Conservation (phyloP, 768 basidiomycete species). For the Tricholoma matsutake region DNA sequence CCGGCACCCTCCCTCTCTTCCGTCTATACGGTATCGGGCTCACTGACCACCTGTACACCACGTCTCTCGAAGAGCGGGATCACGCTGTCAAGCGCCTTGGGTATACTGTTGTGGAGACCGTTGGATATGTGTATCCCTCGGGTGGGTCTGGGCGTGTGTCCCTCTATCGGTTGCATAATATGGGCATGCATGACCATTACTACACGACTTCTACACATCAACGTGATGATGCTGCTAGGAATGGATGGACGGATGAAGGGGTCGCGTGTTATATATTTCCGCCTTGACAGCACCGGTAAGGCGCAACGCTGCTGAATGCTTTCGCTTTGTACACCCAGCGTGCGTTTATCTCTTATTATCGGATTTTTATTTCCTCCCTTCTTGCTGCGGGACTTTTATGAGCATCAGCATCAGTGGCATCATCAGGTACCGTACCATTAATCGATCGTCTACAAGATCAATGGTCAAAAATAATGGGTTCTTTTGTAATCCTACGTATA, state of each 20-base stretch:
- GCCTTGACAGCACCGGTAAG: neutral
- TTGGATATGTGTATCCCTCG: conserved; percentile 17
- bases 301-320: neutral
- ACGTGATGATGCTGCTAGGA: conserved; percentile 20
- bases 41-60: conserved; percentile 20
- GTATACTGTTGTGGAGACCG: conserved; percentile 18
- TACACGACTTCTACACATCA: conserved; percentile 19
- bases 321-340: neutral
- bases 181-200: conserved; percentile 17
- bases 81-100: conserved; percentile 17
- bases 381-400: neutral
- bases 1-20: conserved; percentile 18
- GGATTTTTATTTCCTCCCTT: neutral
- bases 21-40: conserved; percentile 17
- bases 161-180: conserved; percentile 18
- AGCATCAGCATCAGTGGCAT: neutral
- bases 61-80: conserved; percentile 12
- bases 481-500: neutral
- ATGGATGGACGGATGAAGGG: conserved; percentile 20
- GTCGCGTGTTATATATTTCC: conserved; percentile 15
- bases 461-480: neutral
- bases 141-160: conserved; percentile 15
- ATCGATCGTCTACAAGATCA: neutral
- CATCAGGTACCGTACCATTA: neutral
- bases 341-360: no score